Base-by-base conservation (phyloP, 768 basidiomycete genomes). In the Panaeolus cyanescens region DNA sequence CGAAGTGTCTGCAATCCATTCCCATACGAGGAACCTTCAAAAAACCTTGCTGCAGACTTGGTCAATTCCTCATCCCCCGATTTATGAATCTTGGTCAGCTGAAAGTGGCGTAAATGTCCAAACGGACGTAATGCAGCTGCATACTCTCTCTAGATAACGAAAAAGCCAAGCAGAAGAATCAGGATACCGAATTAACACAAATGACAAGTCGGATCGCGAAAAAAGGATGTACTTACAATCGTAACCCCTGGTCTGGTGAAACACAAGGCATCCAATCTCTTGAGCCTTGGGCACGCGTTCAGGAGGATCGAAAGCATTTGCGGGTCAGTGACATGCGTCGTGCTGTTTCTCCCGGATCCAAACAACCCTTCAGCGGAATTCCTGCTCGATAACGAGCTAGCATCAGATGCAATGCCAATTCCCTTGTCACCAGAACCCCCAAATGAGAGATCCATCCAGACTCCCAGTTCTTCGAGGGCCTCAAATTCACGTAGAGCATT, bases 361-460 rank as follows among this genome's bases (percentile, higher is more conserved):
- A 58, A 50, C 9, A 50, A 53, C 54, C 61, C 64, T 22, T 65
- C 67, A 3, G 59, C 62, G 42, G 64, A 67, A 13, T 59, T 59
- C 54, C 67, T 59, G 34, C 62, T 58, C 25, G 63, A 50, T 50
- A 50, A 50, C 13, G 45, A 50, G 25, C 45, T 50, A 4, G 45
- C 45, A 28, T 50, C 45, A 50, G 45, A 50, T 28, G 45, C 45
- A 13, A 50, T 50, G 45, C 45, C 57, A 55, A 58, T 54, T 17
- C 58, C 64, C 12, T 60, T 39, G 17, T 62, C 61, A 12, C 57
- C 65, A 32, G 32, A 22, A 22, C 56, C 56, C 7, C 68, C 67
- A 50, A 77, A 75, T 12, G 76, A 75, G n/a, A 77, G 67, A 54
- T 77, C 76, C 31, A 77, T 72, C 74, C 74, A 74, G 2, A 76